A percentile compares a stretch with the other conserved stretches of the same genome.
Evolutionary conservation across 495 filamentous ascomycete species (phyloP).

Genomic region (Bryoglossum gracile): DNA sequence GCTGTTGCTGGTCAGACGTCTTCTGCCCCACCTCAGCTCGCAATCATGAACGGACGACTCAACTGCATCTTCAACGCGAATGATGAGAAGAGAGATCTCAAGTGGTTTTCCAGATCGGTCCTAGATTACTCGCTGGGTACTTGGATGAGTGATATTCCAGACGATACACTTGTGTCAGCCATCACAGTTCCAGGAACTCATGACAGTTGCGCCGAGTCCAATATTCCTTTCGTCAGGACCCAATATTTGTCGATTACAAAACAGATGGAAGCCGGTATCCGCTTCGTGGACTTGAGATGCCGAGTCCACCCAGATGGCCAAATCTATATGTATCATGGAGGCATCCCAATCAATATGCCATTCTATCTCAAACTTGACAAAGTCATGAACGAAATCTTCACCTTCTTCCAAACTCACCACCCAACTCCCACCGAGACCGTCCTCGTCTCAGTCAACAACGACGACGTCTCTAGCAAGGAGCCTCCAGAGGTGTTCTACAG

Average conservation of each 20-base stretch:
- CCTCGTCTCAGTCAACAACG: slow-evolving; percentile 19
- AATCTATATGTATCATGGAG: slow-evolving; percentile 20
- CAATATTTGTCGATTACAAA: slow-evolving; percentile 13
- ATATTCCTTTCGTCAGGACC: slow-evolving; percentile 13
- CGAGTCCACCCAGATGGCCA: slow-evolving; percentile 14
- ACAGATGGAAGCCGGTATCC: slow-evolving; percentile 15
- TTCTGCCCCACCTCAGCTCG: slow-evolving; percentile 26
- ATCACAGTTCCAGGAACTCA: slow-evolving; percentile 19
- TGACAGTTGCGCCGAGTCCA: slow-evolving; percentile 15
- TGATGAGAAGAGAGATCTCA: slow-evolving; percentile 20
- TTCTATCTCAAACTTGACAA: slow-evolving; percentile 15
- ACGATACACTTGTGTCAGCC: slow-evolving; percentile 11
- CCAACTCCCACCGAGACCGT: slow-evolving; percentile 13
- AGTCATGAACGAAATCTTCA: slow-evolving; percentile 18
- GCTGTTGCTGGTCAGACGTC: slow-evolving; percentile 19
- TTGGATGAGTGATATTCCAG: slow-evolving; percentile 17
- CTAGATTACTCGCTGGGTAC: slow-evolving; percentile 16
- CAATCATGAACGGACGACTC: slow-evolving; percentile 26
- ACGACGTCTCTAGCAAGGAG: slow-evolving; percentile 15
- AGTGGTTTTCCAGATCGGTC: slow-evolving; percentile 28
- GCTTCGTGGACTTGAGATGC: slow-evolving; percentile 15
- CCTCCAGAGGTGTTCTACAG: slow-evolving; percentile 17
- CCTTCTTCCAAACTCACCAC: slow-evolving; percentile 10
- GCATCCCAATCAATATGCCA: slow-evolving; percentile 17
- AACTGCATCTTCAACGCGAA: slow-evolving; percentile 30